phyloP scores from a whole-genome alignment of 1,139 yeast genomes.

The Nakaseomyces delphensis region DNA sequence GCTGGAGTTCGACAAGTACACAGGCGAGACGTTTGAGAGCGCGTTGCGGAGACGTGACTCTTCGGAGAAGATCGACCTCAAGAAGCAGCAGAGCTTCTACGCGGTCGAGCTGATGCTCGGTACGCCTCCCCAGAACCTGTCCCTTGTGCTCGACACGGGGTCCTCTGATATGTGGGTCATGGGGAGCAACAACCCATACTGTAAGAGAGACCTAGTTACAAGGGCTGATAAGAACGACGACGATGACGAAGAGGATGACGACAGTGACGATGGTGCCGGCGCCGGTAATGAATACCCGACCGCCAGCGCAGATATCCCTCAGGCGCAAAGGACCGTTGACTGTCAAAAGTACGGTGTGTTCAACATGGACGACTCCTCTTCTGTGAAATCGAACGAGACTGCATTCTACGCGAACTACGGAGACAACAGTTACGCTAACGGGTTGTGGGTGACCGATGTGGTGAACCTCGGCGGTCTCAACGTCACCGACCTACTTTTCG shows the following conservation, averaged over 20 bases:
- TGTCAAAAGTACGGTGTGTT: slow-evolving; percentile 4
- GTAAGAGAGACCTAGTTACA: slow-evolving; percentile 9
- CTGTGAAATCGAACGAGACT: slow-evolving; percentile 4
- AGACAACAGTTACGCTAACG: slow-evolving; percentile 5
- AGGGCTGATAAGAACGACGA: background rate
- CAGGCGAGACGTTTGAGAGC: background rate
- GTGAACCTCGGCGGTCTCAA: slow-evolving; percentile 1
- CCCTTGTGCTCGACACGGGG: slow-evolving; percentile 60
- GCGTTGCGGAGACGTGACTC: background rate
- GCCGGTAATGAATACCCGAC: slow-evolving; percentile 1
- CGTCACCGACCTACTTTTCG: background rate
- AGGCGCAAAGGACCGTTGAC: background rate
- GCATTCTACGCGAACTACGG: background rate
- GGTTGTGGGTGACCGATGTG: slow-evolving; percentile 5
- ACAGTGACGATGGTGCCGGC: too few relatives aligned
- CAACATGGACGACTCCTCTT: slow-evolving; percentile 1
- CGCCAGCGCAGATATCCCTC: slow-evolving; percentile 1
- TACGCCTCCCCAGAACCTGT: slow-evolving; percentile 43
- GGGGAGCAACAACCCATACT: slow-evolving; percentile 21
- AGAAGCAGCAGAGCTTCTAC: slow-evolving; percentile 24
- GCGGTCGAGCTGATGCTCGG: slow-evolving; percentile 38
- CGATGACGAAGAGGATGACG: too few relatives aligned
- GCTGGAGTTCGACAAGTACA: slow-evolving; percentile 3
- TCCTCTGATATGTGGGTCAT: slow-evolving; percentile 64
- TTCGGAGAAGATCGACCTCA: slow-evolving; percentile 2